These are phyloP conservation scores for Astragalus membranaceus DNA, from an alignment of 306 rosid genomes.

Conservation along the genomic window DNA sequence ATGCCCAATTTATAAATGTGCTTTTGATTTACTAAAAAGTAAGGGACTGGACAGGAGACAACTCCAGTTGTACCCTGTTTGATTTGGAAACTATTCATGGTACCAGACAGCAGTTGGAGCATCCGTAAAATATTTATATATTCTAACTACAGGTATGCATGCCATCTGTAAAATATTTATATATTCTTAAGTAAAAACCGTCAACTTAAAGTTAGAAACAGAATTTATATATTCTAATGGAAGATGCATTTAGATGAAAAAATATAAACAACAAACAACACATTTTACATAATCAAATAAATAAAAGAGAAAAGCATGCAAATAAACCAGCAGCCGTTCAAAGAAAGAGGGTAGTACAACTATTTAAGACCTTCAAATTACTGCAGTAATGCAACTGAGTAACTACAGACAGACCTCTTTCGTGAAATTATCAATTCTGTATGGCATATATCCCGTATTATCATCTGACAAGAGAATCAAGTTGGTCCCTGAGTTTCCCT, in stretches of 20 bases:
- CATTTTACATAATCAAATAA: not conserved
- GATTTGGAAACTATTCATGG: too few relatives aligned
- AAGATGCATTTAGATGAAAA: not conserved
- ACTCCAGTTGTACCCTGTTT: too few relatives aligned
- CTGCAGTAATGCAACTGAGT: not conserved
- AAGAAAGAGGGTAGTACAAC: constrained; percentile 1
- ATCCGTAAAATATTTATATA: too few relatives aligned
- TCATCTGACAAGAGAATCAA: constrained; percentile 94
- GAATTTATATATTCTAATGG: not conserved
- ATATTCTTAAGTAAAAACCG: too few relatives aligned
- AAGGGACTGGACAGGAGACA: too few relatives aligned
- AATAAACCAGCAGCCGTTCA: not conserved
- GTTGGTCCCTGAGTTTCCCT: constrained; percentile 86
- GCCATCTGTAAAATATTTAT: too few relatives aligned
- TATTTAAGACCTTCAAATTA: constrained; percentile 3
- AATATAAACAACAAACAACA: not conserved
- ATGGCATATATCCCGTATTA: constrained; percentile 93
- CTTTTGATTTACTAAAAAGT: too few relatives aligned
- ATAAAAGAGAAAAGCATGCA: not conserved
- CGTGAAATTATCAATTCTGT: constrained; percentile 90
- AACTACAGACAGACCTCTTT: constrained; percentile 68
- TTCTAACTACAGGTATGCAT: not conserved
- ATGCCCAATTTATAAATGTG: too few relatives aligned
- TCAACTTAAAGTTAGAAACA: not conserved
- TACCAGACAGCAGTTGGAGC: too few relatives aligned